Percentiles rank a stretch among this genome's conserved stretches.
These are phyloP conservation scores for Kwoniella botswanensis DNA, from an alignment of 768 basidiomycete species.

Conservation along the genomic window DNA sequence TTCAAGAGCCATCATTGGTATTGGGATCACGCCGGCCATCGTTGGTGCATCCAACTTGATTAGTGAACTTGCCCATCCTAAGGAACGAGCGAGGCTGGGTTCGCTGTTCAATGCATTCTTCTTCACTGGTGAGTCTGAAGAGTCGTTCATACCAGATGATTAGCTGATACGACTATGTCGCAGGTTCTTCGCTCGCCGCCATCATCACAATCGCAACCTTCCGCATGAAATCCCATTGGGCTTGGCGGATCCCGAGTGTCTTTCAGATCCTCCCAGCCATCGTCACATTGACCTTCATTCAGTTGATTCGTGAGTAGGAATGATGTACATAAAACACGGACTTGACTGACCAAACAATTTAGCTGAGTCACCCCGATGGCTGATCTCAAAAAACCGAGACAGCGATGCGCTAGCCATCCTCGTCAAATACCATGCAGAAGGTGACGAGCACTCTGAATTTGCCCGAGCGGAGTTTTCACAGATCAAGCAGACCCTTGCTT, in stretches of 20 bases:
- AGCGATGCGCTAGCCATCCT: slow-evolving; percentile 70
- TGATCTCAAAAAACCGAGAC: slow-evolving; percentile 74
- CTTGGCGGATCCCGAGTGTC: slow-evolving; percentile 4
- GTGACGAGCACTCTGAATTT: slow-evolving; percentile 65
- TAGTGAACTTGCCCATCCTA: slow-evolving; percentile 24
- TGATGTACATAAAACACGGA: background rate
- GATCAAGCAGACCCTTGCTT: slow-evolving; percentile 69
- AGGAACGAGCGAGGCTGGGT: slow-evolving; percentile 27
- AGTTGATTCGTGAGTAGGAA: slow-evolving; percentile 54
- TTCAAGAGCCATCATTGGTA: slow-evolving; percentile 15
- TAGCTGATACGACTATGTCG: no score
- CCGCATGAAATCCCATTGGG: slow-evolving; percentile 3
- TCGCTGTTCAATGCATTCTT: slow-evolving; percentile 32
- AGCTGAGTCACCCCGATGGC: slow-evolving; percentile 67
- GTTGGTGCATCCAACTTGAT: slow-evolving; percentile 3
- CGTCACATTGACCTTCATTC: slow-evolving; percentile 9
- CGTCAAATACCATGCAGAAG: slow-evolving; percentile 82
- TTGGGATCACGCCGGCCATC: slow-evolving; percentile 12
- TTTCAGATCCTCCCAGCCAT: background rate
- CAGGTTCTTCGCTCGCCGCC: slow-evolving; percentile 4
- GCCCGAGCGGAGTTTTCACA: slow-evolving; percentile 59
- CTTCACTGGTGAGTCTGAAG: slow-evolving; percentile 19
- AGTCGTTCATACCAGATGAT: background rate
- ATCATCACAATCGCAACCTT: slow-evolving; percentile 10
- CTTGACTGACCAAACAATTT: no score